Conservation (phyloP, 1,284 basidiomycete genomes). For the Moesziomyces antarcticus region DNA sequence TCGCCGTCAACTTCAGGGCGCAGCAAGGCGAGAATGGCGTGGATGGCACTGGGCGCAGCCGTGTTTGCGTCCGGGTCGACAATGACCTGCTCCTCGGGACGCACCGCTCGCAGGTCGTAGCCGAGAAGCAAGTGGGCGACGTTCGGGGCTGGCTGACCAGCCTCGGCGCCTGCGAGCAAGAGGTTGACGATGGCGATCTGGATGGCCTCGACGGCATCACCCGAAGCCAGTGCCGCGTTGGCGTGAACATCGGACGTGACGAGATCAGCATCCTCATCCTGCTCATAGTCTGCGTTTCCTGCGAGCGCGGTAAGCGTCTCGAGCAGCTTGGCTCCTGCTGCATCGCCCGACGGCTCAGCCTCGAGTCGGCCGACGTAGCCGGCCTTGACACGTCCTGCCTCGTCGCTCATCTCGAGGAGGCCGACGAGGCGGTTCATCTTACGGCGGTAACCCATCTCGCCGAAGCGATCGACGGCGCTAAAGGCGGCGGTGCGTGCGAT, state of each 20-base stretch:
- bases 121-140: constrained; percentile 87
- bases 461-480: constrained; percentile 73
- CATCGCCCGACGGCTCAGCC: constrained; percentile 64
- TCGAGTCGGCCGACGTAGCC: constrained; percentile 81
- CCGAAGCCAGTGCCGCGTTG: constrained; percentile 64
- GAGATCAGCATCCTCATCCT: constrained; percentile 74
- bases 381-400: constrained; percentile 85
- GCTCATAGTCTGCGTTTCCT: constrained; percentile 67
- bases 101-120: constrained; percentile 74
- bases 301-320: constrained; percentile 65
- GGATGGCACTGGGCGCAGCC: constrained; percentile 72
- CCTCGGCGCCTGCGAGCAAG: constrained; percentile 81
- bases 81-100: constrained; percentile 70
- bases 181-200: constrained; percentile 85
- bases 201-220: constrained; percentile 74
- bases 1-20: constrained; percentile 35
- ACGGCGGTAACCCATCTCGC: constrained; percentile 63
- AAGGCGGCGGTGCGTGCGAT: constrained; percentile 74
- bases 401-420: constrained; percentile 82
- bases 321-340: constrained; percentile 47
- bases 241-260: constrained; percentile 70
- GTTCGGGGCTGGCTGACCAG: constrained; percentile 79
- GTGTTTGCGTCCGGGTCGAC: constrained; percentile 69
- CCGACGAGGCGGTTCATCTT: constrained; percentile 76
- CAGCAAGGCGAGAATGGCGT: constrained; percentile 75